Conservation (phyloP, 345 rosid genomes). For the Eucalyptus urophylla region DNA sequence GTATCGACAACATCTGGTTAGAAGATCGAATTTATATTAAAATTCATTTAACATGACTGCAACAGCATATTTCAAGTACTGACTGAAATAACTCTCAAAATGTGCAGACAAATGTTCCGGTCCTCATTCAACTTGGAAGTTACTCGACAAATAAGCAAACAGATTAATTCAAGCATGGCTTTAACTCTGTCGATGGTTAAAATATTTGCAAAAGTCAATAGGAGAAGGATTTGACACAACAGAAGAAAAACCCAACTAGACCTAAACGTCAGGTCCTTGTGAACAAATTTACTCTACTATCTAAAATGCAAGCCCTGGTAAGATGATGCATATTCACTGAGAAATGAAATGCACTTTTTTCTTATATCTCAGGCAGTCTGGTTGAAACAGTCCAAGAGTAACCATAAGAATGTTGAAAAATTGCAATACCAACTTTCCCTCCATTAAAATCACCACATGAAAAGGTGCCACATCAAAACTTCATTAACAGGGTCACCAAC, state of each 20-base stretch:
- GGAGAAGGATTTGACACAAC: neutral
- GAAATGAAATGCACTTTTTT: neutral
- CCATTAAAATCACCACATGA: neutral
- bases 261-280: neutral
- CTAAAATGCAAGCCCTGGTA: neutral
- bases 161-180: neutral
- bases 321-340: neutral
- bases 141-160: neutral
- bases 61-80: neutral
- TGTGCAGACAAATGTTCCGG: neutral
- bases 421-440: neutral
- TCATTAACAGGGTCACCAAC: neutral
- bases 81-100: neutral
- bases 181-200: neutral
- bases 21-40: neutral
- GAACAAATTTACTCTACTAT: neutral
- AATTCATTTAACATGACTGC: neutral
- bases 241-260: neutral
- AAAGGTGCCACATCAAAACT: neutral
- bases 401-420: neutral
- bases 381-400: neutral
- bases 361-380: neutral
- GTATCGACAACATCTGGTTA: slow-evolving; percentile 82
- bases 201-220: neutral
- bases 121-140: neutral